Evolutionary conservation across 1,139 yeast genomes (phyloP).

Genomic region (Blastobotrys capitulatus): DNA sequence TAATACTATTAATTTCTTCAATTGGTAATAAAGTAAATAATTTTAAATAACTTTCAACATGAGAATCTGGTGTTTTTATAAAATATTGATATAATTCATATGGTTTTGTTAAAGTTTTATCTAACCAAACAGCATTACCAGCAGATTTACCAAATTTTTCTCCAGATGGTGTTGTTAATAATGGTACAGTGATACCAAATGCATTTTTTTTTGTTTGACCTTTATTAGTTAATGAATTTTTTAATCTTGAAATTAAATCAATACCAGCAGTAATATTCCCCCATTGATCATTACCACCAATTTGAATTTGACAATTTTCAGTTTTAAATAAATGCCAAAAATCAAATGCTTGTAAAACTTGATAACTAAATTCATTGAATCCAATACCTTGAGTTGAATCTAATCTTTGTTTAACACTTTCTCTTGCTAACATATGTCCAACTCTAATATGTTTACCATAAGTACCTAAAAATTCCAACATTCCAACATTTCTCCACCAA

Average conservation of each 20-base stretch:
- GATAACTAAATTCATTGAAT: slow-evolving; percentile 90
- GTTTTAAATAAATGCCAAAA: slow-evolving; percentile 68
- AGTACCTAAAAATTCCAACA: slow-evolving; percentile 69
- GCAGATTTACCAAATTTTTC: slow-evolving; percentile 97
- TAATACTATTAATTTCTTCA: slow-evolving; percentile 47
- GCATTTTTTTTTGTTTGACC: slow-evolving; percentile 29
- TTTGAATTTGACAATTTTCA: slow-evolving; percentile 62
- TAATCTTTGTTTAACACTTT: slow-evolving; percentile 74
- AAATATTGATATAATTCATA: slow-evolving; percentile 84
- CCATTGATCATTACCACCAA: slow-evolving; percentile 99
- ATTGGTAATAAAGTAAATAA: slow-evolving; percentile 76
- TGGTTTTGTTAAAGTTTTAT: slow-evolving; percentile 63
- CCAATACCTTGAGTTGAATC: slow-evolving; percentile 73
- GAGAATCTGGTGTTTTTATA: slow-evolving; percentile 73
- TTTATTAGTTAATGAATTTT: slow-evolving; percentile 8
- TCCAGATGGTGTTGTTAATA: slow-evolving; percentile 82
- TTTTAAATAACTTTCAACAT: slow-evolving; percentile 61
- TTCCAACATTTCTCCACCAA: slow-evolving; percentile 80
- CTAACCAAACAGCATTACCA: slow-evolving; percentile 92
- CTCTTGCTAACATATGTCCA: slow-evolving; percentile 83
- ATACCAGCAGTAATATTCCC: slow-evolving; percentile 97
- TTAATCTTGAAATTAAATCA: slow-evolving; percentile 69
- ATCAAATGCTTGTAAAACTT: slow-evolving; percentile 88
- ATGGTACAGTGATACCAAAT: slow-evolving; percentile 84
- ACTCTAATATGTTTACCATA: slow-evolving; percentile 81